Conservation (phyloP, 768 basidiomycete genomes). For the Boletus rubescentipes region DNA sequence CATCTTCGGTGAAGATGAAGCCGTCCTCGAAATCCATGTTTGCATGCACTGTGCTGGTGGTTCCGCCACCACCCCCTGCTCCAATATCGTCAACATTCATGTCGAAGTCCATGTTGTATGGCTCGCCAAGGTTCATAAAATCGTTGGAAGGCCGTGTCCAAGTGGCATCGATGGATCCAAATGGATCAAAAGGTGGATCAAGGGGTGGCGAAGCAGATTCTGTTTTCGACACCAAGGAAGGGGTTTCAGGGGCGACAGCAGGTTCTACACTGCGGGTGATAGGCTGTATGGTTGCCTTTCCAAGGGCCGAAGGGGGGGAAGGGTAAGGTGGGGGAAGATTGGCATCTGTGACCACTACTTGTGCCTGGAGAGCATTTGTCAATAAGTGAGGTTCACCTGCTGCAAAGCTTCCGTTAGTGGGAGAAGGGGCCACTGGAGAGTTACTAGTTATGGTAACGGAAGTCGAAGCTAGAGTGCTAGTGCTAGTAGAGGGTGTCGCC, state of each 20-base stretch:
- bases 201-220: conserved; percentile 21
- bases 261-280: conserved; percentile 20
- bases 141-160: conserved; percentile 38
- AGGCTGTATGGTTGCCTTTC: conserved; percentile 15
- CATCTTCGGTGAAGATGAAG: conserved; percentile 72
- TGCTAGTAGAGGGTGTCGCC: conserved; percentile 23
- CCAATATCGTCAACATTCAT: conserved; percentile 43
- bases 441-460: conserved; percentile 6
- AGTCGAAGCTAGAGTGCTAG: conserved; percentile 9
- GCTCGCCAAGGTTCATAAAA: conserved; percentile 38
- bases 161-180: conserved; percentile 39
- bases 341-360: conserved; percentile 13
- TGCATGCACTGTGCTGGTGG: conserved; percentile 25
- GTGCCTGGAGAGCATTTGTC: conserved; percentile 13
- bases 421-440: conserved; percentile 18
- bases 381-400: conserved; percentile 22
- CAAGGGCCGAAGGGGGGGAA: conserved; percentile 55
- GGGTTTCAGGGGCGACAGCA: conserved; percentile 16
- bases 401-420: conserved; percentile 7
- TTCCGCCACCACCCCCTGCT: conserved; percentile 26
- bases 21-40: conserved; percentile 56
- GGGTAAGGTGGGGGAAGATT: conserved; percentile 45
- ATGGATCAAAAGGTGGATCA: conserved; percentile 42
- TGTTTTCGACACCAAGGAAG: conserved; percentile 9
- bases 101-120: conserved; percentile 48